These are phyloP conservation scores for Phytophthora gonapodyides DNA, from an alignment of 352 stramenopile species.

Conservation along the genomic window DNA sequence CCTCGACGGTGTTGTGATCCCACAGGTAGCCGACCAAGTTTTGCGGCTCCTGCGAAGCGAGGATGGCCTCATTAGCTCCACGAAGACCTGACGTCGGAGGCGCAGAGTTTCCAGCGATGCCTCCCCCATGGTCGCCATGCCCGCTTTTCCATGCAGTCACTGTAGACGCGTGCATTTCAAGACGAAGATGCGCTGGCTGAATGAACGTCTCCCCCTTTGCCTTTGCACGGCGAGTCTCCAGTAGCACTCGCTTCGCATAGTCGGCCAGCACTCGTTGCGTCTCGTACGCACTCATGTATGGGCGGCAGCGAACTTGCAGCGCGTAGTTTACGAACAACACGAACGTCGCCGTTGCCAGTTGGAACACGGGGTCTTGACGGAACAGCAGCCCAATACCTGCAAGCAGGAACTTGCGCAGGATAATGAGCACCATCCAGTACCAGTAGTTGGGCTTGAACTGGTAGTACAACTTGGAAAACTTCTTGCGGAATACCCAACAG, in stretches of 20 bases:
- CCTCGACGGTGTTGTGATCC: constrained; percentile 85
- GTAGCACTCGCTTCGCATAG: constrained; percentile 48
- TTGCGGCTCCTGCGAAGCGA: constrained; percentile 42
- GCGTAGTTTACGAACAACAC: constrained; percentile 80
- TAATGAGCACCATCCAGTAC: constrained; percentile 86
- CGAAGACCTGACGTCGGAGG: constrained; percentile 10
- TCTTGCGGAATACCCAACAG: constrained; percentile 74
- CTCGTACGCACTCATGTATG: constrained; percentile 79
- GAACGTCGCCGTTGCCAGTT: constrained; percentile 77
- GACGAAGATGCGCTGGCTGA: constrained; percentile 56
- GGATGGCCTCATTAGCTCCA: constrained; percentile 35
- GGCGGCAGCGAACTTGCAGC: constrained; percentile 67
- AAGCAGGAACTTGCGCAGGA: constrained; percentile 76
- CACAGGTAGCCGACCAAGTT: constrained; percentile 64
- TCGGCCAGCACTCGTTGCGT: constrained; percentile 63
- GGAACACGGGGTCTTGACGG: constrained; percentile 70
- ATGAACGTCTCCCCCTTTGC: constrained; percentile 53
- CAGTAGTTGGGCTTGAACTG: constrained; percentile 85
- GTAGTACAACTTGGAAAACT: constrained; percentile 85
- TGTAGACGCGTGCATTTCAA: constrained; percentile 40
- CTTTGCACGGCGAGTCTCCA: constrained; percentile 63
- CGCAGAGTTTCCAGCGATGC: constrained; percentile 16
- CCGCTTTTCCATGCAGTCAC: constrained; percentile 44
- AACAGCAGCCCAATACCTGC: constrained; percentile 73
- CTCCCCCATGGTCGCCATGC: constrained; percentile 31